Base-by-base conservation (phyloP, 1,139 yeast genomes). In the Diutina siamensis region DNA sequence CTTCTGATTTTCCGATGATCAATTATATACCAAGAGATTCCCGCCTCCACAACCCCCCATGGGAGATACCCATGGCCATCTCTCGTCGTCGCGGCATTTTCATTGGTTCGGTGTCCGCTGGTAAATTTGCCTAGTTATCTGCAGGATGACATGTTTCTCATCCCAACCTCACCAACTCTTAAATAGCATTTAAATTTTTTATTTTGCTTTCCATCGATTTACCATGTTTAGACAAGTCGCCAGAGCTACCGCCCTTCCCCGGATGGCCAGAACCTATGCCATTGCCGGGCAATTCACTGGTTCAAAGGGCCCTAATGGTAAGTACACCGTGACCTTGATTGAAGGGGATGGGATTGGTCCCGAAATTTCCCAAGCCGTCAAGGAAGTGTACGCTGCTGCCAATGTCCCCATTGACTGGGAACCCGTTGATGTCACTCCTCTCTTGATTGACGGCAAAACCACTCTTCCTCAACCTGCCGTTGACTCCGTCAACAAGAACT, bases 261-360 rank as follows among this genome's bases (percentile, higher is more conserved):
- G 65, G 60, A 62, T 70, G 51, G 53, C 71, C 57, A 70, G 75
- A 68, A 55, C 65, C 51, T 69, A 67, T 57, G 42, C 42, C 32
- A 64, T 71, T 54, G 71, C 76, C 48, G 76, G 76, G 51, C 74
- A 70, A 57, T 71, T 71, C 60, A 70, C 75, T 52, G 76, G 76
- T 48, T 48, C 57, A 49, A 69, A 64, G 57, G 65, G 65, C 46
- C 60, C 74, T 51, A 68, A 71, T 54, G 92, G 92, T 53, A 82
- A 85, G 61, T 92, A 82, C 72, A 80, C 88, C 49, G 98, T 92
- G 53, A 89, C 98, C 48, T 74, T 92, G 72, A 92, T 92, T 60
- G 97, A 89, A 71, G 98, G 98, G 68, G 98, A 92, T 63, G 98
- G 98, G 73, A 89, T 92, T 57, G 98, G 98, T 57, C 78, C 83